phyloP scores from a whole-genome alignment of 1,284 basidiomycete species.

The Nidula niveotomentosa region DNA sequence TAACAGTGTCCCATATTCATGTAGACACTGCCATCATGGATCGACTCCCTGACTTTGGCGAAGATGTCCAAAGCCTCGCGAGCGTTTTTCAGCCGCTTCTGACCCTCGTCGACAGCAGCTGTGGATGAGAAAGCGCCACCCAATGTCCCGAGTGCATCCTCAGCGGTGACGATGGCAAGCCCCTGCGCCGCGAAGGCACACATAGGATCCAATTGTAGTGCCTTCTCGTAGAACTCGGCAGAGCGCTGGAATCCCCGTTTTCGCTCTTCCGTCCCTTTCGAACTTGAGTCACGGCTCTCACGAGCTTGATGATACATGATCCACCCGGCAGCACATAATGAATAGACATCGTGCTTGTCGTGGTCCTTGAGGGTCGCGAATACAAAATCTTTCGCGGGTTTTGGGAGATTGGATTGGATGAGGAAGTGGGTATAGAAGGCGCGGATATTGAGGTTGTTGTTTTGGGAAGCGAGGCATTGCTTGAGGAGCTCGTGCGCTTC shows the following conservation, averaged over 20 bases:
- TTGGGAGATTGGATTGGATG: conserved; percentile 68
- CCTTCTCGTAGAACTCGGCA: conserved; percentile 91
- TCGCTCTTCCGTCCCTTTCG: conserved; percentile 69
- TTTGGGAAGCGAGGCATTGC: conserved; percentile 76
- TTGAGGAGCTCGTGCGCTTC: conserved; percentile 88
- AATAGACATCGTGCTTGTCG: conserved; percentile 87
- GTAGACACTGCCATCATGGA: conserved; percentile 86
- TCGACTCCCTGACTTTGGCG: conserved; percentile 83
- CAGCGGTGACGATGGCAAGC: conserved; percentile 88
- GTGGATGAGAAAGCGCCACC: conserved; percentile 46
- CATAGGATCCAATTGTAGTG: conserved; percentile 75
- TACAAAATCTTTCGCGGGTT: conserved; percentile 84
- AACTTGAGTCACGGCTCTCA: conserved; percentile 63
- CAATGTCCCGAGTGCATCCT: conserved; percentile 77
- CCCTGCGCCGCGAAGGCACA: conserved; percentile 94
- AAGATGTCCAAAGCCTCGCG: conserved; percentile 87
- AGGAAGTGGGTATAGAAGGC: conserved; percentile 90
- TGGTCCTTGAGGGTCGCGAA: conserved; percentile 81
- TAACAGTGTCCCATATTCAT: conserved; percentile 96
- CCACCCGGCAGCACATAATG: conserved; percentile 86
- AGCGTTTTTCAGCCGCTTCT: conserved; percentile 66
- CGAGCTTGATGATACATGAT: conserved; percentile 83
- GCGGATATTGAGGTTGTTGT: conserved; percentile 74
- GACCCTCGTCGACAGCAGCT: conserved; percentile 60
- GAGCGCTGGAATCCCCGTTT: conserved; percentile 76